Evolutionary conservation across 2,329 filamentous ascomycete species (phyloP).

Genomic region (Paracoccidioides brasiliensis): DNA sequence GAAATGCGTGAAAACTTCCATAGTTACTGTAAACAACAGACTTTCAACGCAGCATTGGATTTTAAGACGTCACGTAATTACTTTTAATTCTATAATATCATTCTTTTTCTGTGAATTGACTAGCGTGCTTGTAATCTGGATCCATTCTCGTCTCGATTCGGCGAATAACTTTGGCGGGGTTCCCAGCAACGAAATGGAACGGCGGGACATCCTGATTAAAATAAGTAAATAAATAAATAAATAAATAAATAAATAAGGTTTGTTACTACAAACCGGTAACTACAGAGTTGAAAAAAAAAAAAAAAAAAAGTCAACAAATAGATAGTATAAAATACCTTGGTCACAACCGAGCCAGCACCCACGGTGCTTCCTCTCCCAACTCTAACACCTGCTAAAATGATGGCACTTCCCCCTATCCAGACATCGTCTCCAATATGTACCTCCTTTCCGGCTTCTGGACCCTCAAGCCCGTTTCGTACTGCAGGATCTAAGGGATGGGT

Average conservation of each 20-base stretch:
- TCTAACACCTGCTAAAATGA: slow-evolving; percentile 60
- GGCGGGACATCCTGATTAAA: slow-evolving; percentile 26
- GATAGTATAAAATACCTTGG: slow-evolving; percentile 38
- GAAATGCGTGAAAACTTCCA: no score
- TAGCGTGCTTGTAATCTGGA: background rate
- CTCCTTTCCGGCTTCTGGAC: slow-evolving; percentile 59
- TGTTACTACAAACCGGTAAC: no score
- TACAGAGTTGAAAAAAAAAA: background rate
- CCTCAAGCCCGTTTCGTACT: slow-evolving; percentile 57
- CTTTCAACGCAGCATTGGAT: background rate
- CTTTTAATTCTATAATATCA: background rate
- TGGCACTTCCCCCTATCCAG: slow-evolving; percentile 61
- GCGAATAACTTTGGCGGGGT: slow-evolving; percentile 26
- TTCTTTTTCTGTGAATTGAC: background rate
- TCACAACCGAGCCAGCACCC: slow-evolving; percentile 71
- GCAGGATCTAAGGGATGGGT: slow-evolving; percentile 64
- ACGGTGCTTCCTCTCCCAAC: slow-evolving; percentile 61
- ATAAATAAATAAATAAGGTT: background rate
- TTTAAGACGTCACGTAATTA: background rate
- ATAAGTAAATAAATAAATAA: background rate
- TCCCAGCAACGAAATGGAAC: slow-evolving; percentile 28
- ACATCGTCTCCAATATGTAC: slow-evolving; percentile 69
- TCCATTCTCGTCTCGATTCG: slow-evolving; percentile 21
- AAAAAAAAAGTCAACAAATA: background rate
- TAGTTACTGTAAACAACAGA: no score